phyloP scores from a whole-genome alignment of 2,329 filamentous ascomycete genomes.

The Rachicladosporium sp. region DNA sequence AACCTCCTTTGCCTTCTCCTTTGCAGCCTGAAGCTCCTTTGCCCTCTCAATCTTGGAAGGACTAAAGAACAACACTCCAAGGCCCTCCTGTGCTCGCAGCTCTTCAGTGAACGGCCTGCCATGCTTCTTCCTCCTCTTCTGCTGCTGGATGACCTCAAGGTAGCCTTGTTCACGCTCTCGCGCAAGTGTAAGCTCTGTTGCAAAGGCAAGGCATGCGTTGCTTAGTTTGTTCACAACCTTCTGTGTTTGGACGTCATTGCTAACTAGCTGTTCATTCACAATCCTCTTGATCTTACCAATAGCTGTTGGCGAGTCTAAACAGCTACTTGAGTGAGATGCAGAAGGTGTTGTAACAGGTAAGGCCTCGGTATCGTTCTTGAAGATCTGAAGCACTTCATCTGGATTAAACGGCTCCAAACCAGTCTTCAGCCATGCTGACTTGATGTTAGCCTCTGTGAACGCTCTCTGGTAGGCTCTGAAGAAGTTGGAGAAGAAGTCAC shows the following conservation, averaged over 20 bases:
- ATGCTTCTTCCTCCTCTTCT: constrained; percentile 3
- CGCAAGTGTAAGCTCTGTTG: too few species aligned
- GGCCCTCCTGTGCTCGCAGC: constrained; percentile 1
- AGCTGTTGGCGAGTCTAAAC: too few species aligned
- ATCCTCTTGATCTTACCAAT: too few species aligned
- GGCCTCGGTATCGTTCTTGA: too few species aligned
- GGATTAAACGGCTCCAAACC: constrained; percentile 9
- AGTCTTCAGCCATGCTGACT: constrained; percentile 7
- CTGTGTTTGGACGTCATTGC: too few species aligned
- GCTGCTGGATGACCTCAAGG: background rate
- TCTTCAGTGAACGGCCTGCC: constrained; percentile 1
- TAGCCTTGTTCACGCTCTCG: too few species aligned
- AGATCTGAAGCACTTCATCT: background rate
- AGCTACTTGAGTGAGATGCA: too few species aligned
- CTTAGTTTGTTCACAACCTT: too few species aligned
- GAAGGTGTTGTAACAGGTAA: too few species aligned
- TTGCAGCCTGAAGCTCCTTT: constrained; percentile 1
- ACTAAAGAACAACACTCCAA: background rate
- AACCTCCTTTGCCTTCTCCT: background rate
- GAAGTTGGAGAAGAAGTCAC: constrained; percentile 9
- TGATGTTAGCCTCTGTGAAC: constrained; percentile 7
- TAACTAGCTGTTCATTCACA: too few species aligned
- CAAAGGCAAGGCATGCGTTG: too few species aligned
- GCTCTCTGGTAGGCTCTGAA: constrained; percentile 7
- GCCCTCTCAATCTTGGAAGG: background rate